A percentile compares a stretch with the other conserved stretches of the same genome.
Evolutionary conservation across 2,329 filamentous ascomycete species (phyloP).

Genomic region (Neonectria hederae): DNA sequence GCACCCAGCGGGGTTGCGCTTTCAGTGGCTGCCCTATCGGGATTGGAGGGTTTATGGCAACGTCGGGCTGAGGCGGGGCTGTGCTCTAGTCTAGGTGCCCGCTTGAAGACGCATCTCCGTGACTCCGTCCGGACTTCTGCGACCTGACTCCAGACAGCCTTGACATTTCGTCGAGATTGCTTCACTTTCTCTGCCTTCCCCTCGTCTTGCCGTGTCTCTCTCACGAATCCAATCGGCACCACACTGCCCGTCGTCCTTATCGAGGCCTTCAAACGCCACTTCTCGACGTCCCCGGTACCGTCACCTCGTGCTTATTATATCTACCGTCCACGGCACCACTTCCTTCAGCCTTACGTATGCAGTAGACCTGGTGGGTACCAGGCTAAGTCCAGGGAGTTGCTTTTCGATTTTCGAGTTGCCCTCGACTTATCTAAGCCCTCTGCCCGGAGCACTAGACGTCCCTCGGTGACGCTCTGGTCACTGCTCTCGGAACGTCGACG

Average conservation of each 20-base stretch:
- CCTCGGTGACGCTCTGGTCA: conserved; percentile 10
- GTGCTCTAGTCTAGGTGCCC: conserved; percentile 5
- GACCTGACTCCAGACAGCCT: conserved; percentile 2
- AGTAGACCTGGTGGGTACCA: conserved; percentile 9
- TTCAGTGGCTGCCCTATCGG: neutral
- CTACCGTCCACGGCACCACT: conserved; percentile 9
- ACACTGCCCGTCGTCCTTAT: neutral
- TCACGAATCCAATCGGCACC: neutral
- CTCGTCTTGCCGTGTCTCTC: neutral
- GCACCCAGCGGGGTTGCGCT: neutral
- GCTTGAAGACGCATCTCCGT: conserved; percentile 10
- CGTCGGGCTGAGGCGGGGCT: conserved; percentile 8
- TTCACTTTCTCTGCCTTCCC: neutral
- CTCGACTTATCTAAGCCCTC: conserved; percentile 15
- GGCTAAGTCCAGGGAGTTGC: neutral
- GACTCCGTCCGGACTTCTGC: conserved; percentile 2
- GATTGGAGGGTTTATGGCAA: conserved; percentile 5
- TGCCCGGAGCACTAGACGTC: conserved; percentile 9
- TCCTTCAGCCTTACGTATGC: conserved; percentile 16
- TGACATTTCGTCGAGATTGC: neutral
- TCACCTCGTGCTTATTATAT: conserved; percentile 8
- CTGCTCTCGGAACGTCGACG: conserved; percentile 17
- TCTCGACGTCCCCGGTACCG: conserved; percentile 12
- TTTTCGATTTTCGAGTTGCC: conserved; percentile 2
- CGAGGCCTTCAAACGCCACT: neutral